Percentiles rank a stretch among this genome's conserved stretches.
Evolutionary conservation across 768 basidiomycete genomes (phyloP).

Genomic region (Mrakia blollopis): DNA sequence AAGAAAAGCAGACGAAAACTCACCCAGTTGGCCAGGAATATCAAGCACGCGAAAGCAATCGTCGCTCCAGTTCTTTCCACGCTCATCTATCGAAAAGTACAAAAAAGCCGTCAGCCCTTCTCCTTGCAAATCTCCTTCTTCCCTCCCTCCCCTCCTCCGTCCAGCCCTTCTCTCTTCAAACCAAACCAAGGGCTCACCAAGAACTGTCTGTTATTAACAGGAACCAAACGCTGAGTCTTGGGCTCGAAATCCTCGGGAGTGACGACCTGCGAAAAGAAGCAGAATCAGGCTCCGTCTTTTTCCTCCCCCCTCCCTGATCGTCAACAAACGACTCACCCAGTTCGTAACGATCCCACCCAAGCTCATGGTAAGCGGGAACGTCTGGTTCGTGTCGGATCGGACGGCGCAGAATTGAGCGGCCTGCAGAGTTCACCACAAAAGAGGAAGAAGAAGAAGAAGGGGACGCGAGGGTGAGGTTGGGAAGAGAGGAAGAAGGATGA

Average conservation of each 20-base stretch:
- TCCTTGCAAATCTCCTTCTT: too few species aligned
- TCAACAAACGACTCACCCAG: not conserved
- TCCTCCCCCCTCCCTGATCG: too few species aligned
- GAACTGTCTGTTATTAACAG: not conserved
- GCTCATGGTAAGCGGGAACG: not conserved
- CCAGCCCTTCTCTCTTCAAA: too few species aligned
- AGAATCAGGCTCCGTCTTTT: too few species aligned
- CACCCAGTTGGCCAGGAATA: not conserved
- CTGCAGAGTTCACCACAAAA: not conserved
- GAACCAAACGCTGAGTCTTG: not conserved
- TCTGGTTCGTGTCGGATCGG: not conserved
- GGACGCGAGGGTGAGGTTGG: not conserved
- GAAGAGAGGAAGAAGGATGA: not conserved
- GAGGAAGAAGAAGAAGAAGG: too few species aligned
- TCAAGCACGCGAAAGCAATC: not conserved
- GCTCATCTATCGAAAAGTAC: too few species aligned
- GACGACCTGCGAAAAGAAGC: not conserved
- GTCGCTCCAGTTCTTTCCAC: too few species aligned
- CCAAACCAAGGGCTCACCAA: too few species aligned
- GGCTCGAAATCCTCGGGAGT: not conserved
- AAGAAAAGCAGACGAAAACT: not conserved
- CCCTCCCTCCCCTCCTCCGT: too few species aligned
- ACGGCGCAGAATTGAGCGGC: not conserved
- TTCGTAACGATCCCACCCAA: not conserved
- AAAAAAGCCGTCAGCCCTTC: too few species aligned